Evolutionary conservation across 208 protist genomes (phyloP).

Genomic region (Acanthamoeba royreba): DNA sequence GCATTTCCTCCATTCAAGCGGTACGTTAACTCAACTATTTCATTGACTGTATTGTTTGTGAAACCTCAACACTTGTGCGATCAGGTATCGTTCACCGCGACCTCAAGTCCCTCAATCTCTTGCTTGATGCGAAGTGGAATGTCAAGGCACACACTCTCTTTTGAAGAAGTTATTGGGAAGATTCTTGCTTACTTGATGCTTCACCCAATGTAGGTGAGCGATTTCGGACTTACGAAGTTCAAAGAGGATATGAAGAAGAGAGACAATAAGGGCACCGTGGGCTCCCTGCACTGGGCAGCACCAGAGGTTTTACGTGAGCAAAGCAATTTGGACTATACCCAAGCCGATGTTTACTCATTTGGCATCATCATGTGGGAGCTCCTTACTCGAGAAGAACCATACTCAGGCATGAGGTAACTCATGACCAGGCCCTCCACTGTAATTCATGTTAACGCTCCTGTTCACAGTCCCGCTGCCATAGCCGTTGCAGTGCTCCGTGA

Average conservation of each 20-base stretch:
- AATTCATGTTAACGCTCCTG: background rate
- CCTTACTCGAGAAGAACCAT: background rate
- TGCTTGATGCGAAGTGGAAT: too few species aligned
- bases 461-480: background rate
- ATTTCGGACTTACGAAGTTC: background rate
- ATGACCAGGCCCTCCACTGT: background rate
- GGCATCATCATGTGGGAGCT: background rate
- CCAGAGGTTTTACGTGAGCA: background rate
- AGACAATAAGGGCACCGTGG: background rate
- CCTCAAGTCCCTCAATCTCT: too few species aligned
- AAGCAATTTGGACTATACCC: background rate
- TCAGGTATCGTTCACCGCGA: too few species aligned
- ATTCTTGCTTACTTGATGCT: background rate
- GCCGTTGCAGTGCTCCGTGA: background rate
- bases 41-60: background rate
- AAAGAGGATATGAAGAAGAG: background rate
- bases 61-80: background rate
- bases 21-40: background rate
- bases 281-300: background rate
- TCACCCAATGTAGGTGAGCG: background rate
- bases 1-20: background rate
- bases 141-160: too few species aligned
- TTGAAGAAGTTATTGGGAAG: too few species aligned
- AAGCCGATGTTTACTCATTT: background rate
- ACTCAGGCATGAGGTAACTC: background rate